These are phyloP conservation scores for Brettanomyces sp. DNA, from an alignment of 805 yeast species.

Conservation along the genomic window DNA sequence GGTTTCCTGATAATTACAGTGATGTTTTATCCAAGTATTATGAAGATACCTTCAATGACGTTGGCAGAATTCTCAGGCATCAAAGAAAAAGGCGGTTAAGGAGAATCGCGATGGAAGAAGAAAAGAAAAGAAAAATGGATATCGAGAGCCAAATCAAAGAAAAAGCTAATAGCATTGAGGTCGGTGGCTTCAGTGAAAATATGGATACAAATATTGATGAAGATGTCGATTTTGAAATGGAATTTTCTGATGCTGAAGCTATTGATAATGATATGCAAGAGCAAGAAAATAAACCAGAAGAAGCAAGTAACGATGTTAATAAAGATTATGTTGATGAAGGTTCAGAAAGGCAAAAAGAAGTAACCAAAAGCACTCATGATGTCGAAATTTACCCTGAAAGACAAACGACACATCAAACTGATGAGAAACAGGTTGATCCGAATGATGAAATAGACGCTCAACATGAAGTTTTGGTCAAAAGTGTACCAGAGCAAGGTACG, in stretches of 20 bases:
- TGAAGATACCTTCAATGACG: conserved; percentile 5
- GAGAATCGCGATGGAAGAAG: conserved; percentile 20
- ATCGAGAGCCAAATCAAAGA: conserved; percentile 12
- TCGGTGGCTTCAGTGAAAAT: conserved; percentile 14
- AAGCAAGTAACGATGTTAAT: no score
- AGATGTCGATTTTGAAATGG: conserved; percentile 24
- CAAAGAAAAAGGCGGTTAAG: conserved; percentile 4
- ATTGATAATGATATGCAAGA: conserved; percentile 2
- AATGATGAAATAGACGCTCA: background rate
- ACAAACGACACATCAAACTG: background rate
- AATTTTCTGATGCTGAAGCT: conserved; percentile 14
- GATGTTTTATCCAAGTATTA: conserved; percentile 11
- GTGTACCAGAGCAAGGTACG: background rate
- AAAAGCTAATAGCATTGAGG: conserved; percentile 11
- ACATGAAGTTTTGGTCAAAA: no score
- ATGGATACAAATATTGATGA: conserved; percentile 14
- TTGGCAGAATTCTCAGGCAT: background rate
- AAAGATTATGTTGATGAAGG: no score
- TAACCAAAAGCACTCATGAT: no score
- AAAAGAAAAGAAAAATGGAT: conserved; percentile 18
- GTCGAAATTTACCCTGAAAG: no score
- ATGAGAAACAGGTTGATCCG: background rate
- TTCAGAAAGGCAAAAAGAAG: no score
- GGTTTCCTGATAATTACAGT: conserved; percentile 16
- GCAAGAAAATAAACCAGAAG: background rate